Evolutionary conservation across 2,329 filamentous ascomycete genomes (phyloP).

Genomic region (Beauveria asiatica): DNA sequence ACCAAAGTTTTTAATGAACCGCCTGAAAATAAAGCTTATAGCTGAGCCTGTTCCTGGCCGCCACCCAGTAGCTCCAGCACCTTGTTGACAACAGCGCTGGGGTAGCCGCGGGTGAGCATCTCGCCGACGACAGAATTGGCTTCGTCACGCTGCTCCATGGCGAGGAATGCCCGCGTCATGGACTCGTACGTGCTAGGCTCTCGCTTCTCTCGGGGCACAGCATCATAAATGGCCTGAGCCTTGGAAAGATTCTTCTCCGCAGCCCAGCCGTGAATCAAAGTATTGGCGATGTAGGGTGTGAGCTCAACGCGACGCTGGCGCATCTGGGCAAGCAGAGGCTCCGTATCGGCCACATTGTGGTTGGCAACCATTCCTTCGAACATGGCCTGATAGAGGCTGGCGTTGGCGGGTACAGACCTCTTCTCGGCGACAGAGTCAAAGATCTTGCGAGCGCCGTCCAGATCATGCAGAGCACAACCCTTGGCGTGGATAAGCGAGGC

Average conservation of each 20-base stretch:
- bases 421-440: constrained; percentile 76
- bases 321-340: constrained; percentile 71
- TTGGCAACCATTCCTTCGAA: constrained; percentile 97
- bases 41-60: constrained; percentile 30
- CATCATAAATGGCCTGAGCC: constrained; percentile 69
- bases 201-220: constrained; percentile 67
- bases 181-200: constrained; percentile 98
- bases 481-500: constrained; percentile 92
- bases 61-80: constrained; percentile 80
- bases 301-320: constrained; percentile 63
- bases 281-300: constrained; percentile 97
- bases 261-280: constrained; percentile 94
- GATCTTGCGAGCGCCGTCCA: constrained; percentile 69
- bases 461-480: constrained; percentile 87
- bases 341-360: constrained; percentile 69
- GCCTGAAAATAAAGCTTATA: neutral
- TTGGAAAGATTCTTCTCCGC: constrained; percentile 71
- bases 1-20: neutral
- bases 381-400: constrained; percentile 91
- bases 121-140: constrained; percentile 78
- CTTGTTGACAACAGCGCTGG: constrained; percentile 84
- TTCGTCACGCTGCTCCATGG: constrained; percentile 67
- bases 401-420: constrained; percentile 58
- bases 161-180: constrained; percentile 89
- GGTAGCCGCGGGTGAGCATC: constrained; percentile 86